Evolutionary conservation across 139 green algal genomes (phyloP), one percentile per base, ranked within the genome.

Genomic region (Chlamydomonas sp.): DNA sequence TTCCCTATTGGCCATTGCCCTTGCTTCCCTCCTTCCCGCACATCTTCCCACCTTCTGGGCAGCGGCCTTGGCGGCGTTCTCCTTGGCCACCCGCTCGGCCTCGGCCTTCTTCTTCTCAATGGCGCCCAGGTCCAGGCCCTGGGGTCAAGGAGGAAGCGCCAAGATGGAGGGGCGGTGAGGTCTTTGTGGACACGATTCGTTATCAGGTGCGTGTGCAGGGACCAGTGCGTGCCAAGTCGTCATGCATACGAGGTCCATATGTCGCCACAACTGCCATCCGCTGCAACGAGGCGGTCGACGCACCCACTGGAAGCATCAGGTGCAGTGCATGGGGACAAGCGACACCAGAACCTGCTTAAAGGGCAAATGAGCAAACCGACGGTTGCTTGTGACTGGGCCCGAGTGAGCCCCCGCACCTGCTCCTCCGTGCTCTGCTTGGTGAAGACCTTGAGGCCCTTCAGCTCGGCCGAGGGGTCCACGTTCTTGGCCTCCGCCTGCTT

Each of bases 401-500:
- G 66, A 93, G 80, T 83, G 86, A 83, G 3, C 57, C 76, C 3
- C 15, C 80, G n/a, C 84, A 88, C 84, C 84, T 88, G 17, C 75
- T 77, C 84, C 84, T 88, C 84, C 1, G 74, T 82, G 1, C 63
- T 67, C 63, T 77, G 64, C 84, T 88, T 90, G 79, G 67, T 85
- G 77, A 82, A 84, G 10, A n/a, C 84, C 84, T 89, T 89, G 15
- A 91, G 86, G 69, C 86, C 86, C 84, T 85, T 81, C 58, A 90
- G 81, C 75, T 88, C 84, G 12, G 72, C 83, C 58, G 79, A 71
- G 61, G 89, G 57, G 77, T 92, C 89, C n/a, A 95, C 89, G 62
- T 88, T 84, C 78, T 88, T 85, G 3, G 89, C 84, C 67, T 91
- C 91, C 9, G 82, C 66, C 58, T 80, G 49, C 90, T 96, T 96